Conservation (phyloP, 805 yeast genomes). For the Myxozyma geophila region DNA sequence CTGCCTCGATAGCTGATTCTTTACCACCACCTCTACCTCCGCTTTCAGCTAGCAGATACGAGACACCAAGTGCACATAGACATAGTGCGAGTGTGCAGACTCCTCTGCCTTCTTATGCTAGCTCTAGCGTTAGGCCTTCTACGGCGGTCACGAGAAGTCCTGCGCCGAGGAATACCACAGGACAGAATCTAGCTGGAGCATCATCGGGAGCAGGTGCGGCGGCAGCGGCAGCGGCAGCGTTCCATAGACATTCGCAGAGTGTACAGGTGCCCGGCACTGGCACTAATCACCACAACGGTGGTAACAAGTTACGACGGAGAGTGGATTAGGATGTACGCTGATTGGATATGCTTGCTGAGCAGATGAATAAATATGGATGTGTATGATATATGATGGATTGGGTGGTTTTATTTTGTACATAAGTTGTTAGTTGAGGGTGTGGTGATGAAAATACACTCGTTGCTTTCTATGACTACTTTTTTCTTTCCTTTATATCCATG, state of each 20-base stretch:
- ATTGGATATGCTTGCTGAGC: neutral
- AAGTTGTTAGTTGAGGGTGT: neutral
- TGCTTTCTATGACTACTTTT: neutral
- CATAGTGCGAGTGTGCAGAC: neutral
- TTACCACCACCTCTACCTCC: neutral
- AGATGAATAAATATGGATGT: neutral
- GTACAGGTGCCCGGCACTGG: neutral
- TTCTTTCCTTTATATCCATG: neutral
- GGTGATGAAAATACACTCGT: neutral
- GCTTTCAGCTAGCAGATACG: neutral
- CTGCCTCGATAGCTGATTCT: conserved; percentile 1
- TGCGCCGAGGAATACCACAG: too few species aligned
- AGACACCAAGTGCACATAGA: neutral
- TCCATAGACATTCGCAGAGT: conserved; percentile 10
- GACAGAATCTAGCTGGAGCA: too few species aligned
- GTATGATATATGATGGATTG: neutral
- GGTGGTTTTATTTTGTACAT: neutral
- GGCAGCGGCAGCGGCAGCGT: conserved; percentile 17
- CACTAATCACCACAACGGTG: neutral
- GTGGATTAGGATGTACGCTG: neutral
- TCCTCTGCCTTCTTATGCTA: too few species aligned
- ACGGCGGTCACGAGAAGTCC: too few species aligned
- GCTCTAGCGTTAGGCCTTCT: too few species aligned
- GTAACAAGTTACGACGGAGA: conserved; percentile 6
- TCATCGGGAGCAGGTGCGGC: conserved; percentile 1